These are phyloP conservation scores for Umbelopsis ramanniana DNA, from an alignment of 192 early-diverging fungal species.

Conservation along the genomic window DNA sequence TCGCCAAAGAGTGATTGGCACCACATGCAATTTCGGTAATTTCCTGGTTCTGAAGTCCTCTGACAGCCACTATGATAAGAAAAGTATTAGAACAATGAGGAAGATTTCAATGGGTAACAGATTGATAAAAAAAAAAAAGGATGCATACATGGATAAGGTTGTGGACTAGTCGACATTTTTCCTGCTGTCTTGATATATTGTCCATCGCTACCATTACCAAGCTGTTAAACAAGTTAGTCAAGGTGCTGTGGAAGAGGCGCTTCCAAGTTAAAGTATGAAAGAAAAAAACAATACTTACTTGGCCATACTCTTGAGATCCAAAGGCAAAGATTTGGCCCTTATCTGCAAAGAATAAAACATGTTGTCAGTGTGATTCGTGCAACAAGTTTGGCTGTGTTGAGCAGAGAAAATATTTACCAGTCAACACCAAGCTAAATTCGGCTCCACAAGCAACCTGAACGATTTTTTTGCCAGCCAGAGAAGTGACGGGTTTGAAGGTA, in stretches of 20 bases:
- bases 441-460: slow-evolving; percentile 48
- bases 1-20: slow-evolving; percentile 63
- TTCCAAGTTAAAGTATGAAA: background rate
- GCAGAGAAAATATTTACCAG: slow-evolving; percentile 3
- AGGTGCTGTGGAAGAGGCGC: background rate
- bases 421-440: slow-evolving; percentile 49
- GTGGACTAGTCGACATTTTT: slow-evolving; percentile 43
- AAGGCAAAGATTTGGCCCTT: slow-evolving; percentile 53
- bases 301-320: slow-evolving; percentile 55
- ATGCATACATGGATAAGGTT: slow-evolving; percentile 41
- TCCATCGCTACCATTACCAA: slow-evolving; percentile 52
- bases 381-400: background rate
- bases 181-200: slow-evolving; percentile 50
- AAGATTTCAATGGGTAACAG: background rate
- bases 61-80: slow-evolving; percentile 34
- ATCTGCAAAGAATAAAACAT: slow-evolving; percentile 24
- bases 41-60: slow-evolving; percentile 32
- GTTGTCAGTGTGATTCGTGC: background rate
- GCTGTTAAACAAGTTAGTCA: slow-evolving; percentile 24
- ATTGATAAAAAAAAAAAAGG: background rate
- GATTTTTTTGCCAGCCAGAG: slow-evolving; percentile 46
- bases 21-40: slow-evolving; percentile 64
- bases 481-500: slow-evolving; percentile 37
- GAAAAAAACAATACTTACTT: slow-evolving; percentile 27
- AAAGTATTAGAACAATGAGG: background rate